Percentiles rank a stretch among this genome's conserved stretches.
phyloP scores from a whole-genome alignment of 2,329 filamentous ascomycete genomes.

The Xylaria sp. region DNA sequence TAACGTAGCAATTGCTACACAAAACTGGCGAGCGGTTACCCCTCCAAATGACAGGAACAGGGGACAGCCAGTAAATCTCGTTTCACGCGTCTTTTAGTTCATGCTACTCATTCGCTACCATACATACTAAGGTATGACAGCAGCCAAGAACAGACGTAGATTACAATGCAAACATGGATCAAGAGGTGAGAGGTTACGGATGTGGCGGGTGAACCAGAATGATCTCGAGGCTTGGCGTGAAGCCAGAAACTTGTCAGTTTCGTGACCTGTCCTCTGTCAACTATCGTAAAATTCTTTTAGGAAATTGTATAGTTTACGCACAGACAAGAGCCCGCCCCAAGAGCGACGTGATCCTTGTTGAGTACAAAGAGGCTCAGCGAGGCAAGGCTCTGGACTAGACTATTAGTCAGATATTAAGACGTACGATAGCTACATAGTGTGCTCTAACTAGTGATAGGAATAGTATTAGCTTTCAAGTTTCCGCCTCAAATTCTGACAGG shows the following conservation, averaged over 20 bases:
- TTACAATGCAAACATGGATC: neutral
- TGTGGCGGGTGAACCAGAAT: conserved; percentile 10
- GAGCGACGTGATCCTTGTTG: neutral
- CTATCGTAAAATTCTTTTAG: neutral
- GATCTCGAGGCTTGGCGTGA: conserved; percentile 19
- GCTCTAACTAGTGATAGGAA: neutral
- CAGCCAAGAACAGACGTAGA: conserved; percentile 4
- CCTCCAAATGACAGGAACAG: conserved; percentile 6
- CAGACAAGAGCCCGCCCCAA: neutral
- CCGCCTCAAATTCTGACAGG: neutral
- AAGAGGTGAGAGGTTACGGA: conserved; percentile 12
- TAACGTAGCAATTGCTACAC: conserved; percentile 31
- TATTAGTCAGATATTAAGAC: neutral
- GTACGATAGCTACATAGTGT: neutral
- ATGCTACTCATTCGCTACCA: conserved; percentile 15
- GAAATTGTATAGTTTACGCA: conserved; percentile 11
- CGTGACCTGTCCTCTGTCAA: conserved; percentile 21
- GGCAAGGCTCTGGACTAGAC: conserved; percentile 2
- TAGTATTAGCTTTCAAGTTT: neutral
- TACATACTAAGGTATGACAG: conserved; percentile 5
- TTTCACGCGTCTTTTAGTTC: conserved; percentile 23
- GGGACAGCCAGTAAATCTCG: conserved; percentile 9
- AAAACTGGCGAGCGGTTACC: conserved; percentile 12
- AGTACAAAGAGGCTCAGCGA: neutral
- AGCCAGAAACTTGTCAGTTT: conserved; percentile 11